These are phyloP conservation scores for Aristolochia californica DNA, from an alignment of 164 flowering plant genomes.

Conservation along the genomic window DNA sequence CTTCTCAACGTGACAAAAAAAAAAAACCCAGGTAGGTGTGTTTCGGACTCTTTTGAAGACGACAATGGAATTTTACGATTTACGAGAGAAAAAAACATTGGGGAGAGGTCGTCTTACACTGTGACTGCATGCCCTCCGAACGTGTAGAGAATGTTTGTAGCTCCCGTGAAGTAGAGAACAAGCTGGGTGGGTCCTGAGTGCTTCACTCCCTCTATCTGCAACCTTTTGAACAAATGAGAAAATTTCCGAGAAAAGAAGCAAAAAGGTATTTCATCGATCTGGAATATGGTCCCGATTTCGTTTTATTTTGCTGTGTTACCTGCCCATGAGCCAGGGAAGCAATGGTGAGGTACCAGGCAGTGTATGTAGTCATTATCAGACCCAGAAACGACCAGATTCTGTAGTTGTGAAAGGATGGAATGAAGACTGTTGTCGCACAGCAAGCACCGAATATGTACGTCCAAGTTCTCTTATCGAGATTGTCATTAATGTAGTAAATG, in stretches of 20 bases:
- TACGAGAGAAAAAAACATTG: not conserved
- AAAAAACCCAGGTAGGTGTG: too few relatives aligned
- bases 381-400: slow-evolving; percentile 98
- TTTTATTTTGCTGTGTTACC: slow-evolving; percentile 26
- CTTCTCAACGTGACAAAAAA: too few relatives aligned
- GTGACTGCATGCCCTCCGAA: slow-evolving; percentile 99
- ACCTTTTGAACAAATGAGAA: not conserved
- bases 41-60: not conserved
- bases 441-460: slow-evolving; percentile 99
- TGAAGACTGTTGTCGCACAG: slow-evolving; percentile 98
- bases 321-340: slow-evolving; percentile 92
- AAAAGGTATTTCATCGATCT: not conserved
- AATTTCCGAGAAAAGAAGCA: not conserved
- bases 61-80: not conserved
- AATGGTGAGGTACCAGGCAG: slow-evolving; percentile 94
- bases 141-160: slow-evolving; percentile 99
- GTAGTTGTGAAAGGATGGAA: slow-evolving; percentile 97
- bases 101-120: slow-evolving; percentile 53
- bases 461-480: slow-evolving; percentile 99
- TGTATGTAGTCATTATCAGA: slow-evolving; percentile 89
- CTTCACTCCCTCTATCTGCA: slow-evolving; percentile 76
- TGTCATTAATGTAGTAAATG: slow-evolving; percentile 94
- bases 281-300: too few relatives aligned
- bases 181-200: slow-evolving; percentile 86
- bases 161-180: slow-evolving; percentile 97